Percentiles rank a stretch among this genome's conserved stretches.
These are phyloP conservation scores for Lachnellula cervina DNA, from an alignment of 2,329 filamentous ascomycete genomes.

Conservation along the genomic window DNA sequence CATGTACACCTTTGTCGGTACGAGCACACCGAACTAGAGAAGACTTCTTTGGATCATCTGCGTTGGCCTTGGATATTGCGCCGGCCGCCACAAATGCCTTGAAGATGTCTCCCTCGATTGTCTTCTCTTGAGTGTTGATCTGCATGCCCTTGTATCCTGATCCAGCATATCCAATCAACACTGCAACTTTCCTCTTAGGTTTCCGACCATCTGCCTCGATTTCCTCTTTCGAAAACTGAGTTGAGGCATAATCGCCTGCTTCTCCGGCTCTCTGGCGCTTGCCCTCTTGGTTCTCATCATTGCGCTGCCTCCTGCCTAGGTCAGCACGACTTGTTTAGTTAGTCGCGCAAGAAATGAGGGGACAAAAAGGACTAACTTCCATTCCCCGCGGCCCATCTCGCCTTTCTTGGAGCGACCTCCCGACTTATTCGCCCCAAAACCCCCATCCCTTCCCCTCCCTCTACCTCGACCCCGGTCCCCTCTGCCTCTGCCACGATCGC, in stretches of 20 bases:
- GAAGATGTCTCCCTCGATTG: constrained; percentile 94
- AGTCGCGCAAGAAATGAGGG: constrained; percentile 32
- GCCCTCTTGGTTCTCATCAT: constrained; percentile 44
- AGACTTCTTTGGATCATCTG: constrained; percentile 93
- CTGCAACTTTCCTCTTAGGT: constrained; percentile 94
- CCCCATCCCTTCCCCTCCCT: constrained; percentile 44
- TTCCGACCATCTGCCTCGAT: constrained; percentile 80
- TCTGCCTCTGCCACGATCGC: constrained; percentile 14
- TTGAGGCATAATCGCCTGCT: constrained; percentile 32
- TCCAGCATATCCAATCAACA: constrained; percentile 91
- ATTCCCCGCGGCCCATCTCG: constrained; percentile 63
- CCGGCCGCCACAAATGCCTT: constrained; percentile 84
- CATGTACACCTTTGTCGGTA: constrained; percentile 96
- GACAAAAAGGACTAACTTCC: constrained; percentile 46
- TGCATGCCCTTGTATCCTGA: constrained; percentile 98
- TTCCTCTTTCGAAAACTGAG: constrained; percentile 67
- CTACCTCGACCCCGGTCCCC: constrained; percentile 19
- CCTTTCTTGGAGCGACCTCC: constrained; percentile 52
- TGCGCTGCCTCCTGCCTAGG: constrained; percentile 48
- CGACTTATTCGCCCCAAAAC: constrained; percentile 31
- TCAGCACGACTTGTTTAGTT: constrained; percentile 47
- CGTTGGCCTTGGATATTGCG: constrained; percentile 94
- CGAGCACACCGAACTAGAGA: constrained; percentile 89
- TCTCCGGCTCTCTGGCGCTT: constrained; percentile 50
- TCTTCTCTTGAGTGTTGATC: constrained; percentile 76